Percentiles rank a stretch among this genome's conserved stretches.
Evolutionary conservation across 2,329 filamentous ascomycete genomes (phyloP).

Genomic region (Chaetomiaceae sp.): DNA sequence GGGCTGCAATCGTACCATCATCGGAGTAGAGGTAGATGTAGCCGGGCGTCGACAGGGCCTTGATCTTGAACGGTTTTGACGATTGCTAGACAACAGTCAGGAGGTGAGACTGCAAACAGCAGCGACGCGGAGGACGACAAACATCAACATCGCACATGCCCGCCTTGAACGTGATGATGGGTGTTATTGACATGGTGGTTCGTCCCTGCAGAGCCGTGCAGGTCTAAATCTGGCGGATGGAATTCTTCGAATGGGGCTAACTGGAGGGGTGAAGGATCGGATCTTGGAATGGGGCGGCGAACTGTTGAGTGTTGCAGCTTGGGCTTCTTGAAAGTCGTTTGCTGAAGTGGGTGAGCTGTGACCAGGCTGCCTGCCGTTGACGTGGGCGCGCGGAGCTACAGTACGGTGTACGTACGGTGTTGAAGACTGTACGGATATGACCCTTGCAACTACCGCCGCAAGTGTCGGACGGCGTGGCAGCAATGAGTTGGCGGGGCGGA

Average conservation of each 20-base stretch:
- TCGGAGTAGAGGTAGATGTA: conserved; percentile 91
- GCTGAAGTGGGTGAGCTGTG: no score
- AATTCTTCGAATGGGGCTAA: background rate
- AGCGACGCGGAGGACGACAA: conserved; percentile 32
- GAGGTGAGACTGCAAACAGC: background rate
- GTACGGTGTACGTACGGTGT: background rate
- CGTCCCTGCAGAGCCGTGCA: background rate
- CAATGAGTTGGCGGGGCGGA: no score
- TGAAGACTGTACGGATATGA: background rate
- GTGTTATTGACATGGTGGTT: conserved; percentile 65
- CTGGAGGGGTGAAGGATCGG: background rate
- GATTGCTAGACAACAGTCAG: conserved; percentile 35
- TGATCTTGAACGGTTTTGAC: conserved; percentile 62
- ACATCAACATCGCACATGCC: conserved; percentile 83
- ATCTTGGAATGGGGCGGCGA: conserved; percentile 3
- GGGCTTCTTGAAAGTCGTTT: background rate
- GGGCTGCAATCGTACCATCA: conserved; percentile 54
- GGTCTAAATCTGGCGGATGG: background rate
- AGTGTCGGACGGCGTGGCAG: no score
- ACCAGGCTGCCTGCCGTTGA: conserved; percentile 14
- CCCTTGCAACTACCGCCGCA: no score
- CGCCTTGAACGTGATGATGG: conserved; percentile 94
- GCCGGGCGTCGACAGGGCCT: conserved; percentile 64
- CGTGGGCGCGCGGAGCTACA: conserved; percentile 5
- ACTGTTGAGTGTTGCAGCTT: background rate